A percentile compares a stretch with the other conserved stretches of the same genome.
phyloP scores from a whole-genome alignment of 306 rosid species.

The Lablab purpureus region DNA sequence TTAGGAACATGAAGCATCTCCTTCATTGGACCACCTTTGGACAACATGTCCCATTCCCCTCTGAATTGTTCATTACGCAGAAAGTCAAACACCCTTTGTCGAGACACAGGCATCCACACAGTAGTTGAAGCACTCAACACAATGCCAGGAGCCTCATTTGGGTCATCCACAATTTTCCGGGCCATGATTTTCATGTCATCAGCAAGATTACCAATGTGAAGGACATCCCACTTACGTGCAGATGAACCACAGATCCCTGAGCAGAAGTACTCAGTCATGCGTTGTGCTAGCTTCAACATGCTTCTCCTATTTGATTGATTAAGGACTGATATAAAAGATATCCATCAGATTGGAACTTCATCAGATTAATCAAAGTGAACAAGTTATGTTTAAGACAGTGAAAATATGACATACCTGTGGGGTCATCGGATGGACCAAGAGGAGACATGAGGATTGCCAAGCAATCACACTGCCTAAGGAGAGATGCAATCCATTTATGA shows the following conservation, averaged over 20 bases:
- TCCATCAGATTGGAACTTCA: conserved; percentile 38
- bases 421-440: conserved; percentile 55
- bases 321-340: conserved; percentile 49
- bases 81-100: conserved; percentile 67
- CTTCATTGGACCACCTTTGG: conserved; percentile 59
- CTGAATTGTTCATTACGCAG: conserved; percentile 62
- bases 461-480: conserved; percentile 79
- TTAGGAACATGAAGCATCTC: conserved; percentile 68
- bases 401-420: conserved; percentile 53
- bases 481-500: conserved; percentile 85
- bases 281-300: conserved; percentile 74
- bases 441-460: conserved; percentile 61
- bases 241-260: conserved; percentile 73
- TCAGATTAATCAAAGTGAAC: not conserved
- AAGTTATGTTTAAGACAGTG: conserved; percentile 2
- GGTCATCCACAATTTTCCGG: conserved; percentile 56
- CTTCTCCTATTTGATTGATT: conserved; percentile 57
- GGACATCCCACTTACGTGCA: conserved; percentile 63
- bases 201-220: conserved; percentile 51
- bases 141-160: conserved; percentile 69
- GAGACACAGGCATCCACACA: conserved; percentile 76
- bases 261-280: conserved; percentile 78
- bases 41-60: conserved; percentile 77
- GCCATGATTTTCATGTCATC: conserved; percentile 72
- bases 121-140: conserved; percentile 83